Conservation (phyloP, 1,284 basidiomycete species). For the Neolentinus lepideus region DNA sequence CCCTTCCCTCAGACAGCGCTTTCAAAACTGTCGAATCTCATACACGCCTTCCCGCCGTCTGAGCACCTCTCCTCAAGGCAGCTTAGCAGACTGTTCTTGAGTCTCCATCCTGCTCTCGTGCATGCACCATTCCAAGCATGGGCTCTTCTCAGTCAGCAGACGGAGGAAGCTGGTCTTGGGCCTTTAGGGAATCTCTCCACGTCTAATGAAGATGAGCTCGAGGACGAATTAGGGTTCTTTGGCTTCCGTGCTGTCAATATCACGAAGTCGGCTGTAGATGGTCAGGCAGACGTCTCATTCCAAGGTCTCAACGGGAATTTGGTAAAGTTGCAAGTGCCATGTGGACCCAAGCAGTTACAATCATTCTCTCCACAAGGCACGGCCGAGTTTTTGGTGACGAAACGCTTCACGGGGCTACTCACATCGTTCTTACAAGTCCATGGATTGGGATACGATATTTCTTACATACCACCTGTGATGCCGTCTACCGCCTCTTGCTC, state of each 20-base stretch:
- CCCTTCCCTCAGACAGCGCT: slow-evolving; percentile 60
- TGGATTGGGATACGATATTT: slow-evolving; percentile 27
- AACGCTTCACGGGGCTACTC: slow-evolving; percentile 26
- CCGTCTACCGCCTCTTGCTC: slow-evolving; percentile 28
- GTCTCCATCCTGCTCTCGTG: slow-evolving; percentile 47
- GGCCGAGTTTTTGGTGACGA: slow-evolving; percentile 21
- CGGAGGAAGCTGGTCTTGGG: slow-evolving; percentile 45
- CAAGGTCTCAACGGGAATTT: slow-evolving; percentile 20
- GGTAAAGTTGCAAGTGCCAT: slow-evolving; percentile 32
- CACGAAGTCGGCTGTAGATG: slow-evolving; percentile 8
- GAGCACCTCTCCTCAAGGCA: slow-evolving; percentile 31
- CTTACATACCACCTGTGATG: slow-evolving; percentile 25
- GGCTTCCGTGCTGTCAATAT: slow-evolving; percentile 41
- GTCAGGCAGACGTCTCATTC: slow-evolving; percentile 37
- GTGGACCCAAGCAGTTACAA: slow-evolving; percentile 35
- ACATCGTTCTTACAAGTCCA: slow-evolving; percentile 28
- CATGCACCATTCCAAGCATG: slow-evolving; percentile 51
- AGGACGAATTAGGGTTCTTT: slow-evolving; percentile 40
- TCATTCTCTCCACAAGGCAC: slow-evolving; percentile 20
- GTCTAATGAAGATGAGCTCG: slow-evolving; percentile 15
- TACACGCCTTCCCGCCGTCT: slow-evolving; percentile 42
- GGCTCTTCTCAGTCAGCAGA: slow-evolving; percentile 49
- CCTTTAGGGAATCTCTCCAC: slow-evolving; percentile 42
- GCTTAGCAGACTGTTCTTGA: slow-evolving; percentile 44
- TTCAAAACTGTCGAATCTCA: slow-evolving; percentile 37